Conservation (phyloP, 768 basidiomycete species). For the Rhodocollybia butyracea region DNA sequence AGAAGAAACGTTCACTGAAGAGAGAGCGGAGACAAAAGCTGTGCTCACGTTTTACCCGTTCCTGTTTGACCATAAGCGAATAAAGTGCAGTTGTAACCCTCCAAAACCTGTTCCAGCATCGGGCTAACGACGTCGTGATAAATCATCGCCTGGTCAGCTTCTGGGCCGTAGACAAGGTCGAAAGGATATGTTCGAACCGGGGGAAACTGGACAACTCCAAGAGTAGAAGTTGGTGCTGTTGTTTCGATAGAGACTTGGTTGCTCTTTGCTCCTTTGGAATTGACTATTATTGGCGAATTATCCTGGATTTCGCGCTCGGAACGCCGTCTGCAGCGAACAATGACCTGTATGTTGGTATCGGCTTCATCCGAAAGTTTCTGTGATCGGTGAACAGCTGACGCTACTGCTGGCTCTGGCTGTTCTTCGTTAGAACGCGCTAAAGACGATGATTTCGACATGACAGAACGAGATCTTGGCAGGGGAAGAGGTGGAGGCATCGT, state of each 20-base stretch:
- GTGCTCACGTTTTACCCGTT: slow-evolving; percentile 92
- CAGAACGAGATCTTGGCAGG: slow-evolving; percentile 51
- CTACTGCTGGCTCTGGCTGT: slow-evolving; percentile 19
- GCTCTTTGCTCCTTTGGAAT: slow-evolving; percentile 70
- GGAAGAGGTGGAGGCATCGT: slow-evolving; percentile 33
- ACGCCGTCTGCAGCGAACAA: slow-evolving; percentile 83
- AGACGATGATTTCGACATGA: slow-evolving; percentile 39
- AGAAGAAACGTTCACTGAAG: background rate
- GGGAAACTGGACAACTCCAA: slow-evolving; percentile 73
- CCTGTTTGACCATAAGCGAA: slow-evolving; percentile 99
- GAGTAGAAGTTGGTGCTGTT: slow-evolving; percentile 58
- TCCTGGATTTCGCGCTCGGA: slow-evolving; percentile 84
- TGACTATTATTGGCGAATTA: slow-evolving; percentile 84
- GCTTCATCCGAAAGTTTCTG: slow-evolving; percentile 36
- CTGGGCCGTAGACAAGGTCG: slow-evolving; percentile 94
- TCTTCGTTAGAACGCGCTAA: slow-evolving; percentile 28
- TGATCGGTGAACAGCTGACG: slow-evolving; percentile 13
- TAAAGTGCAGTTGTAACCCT: slow-evolving; percentile 95
- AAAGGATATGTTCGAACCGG: slow-evolving; percentile 89
- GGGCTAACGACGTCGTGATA: slow-evolving; percentile 93
- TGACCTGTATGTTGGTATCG: slow-evolving; percentile 91
- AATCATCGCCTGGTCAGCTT: slow-evolving; percentile 92
- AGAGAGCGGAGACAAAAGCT: background rate
- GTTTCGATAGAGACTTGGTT: slow-evolving; percentile 82
- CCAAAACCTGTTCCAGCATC: slow-evolving; percentile 89